These are phyloP conservation scores for Microbotryum intermedium DNA, from an alignment of 1,284 basidiomycete genomes.

Conservation along the genomic window DNA sequence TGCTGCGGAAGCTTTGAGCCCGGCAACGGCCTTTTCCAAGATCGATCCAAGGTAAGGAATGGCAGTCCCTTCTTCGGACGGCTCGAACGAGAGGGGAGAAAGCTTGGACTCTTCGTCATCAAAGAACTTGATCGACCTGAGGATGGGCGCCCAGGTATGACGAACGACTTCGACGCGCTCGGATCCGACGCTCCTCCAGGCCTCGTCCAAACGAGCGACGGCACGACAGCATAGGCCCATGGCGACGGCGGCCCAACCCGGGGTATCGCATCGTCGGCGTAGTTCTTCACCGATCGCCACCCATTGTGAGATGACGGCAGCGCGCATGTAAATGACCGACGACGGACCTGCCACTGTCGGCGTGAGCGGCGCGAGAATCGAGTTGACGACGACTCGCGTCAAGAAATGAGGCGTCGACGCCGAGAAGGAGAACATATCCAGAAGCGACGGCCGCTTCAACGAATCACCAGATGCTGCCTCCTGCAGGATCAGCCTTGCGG, in stretches of 20 bases:
- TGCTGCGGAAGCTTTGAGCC: neutral
- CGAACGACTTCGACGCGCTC: conserved; percentile 48
- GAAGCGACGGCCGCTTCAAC: conserved; percentile 53
- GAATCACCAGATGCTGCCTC: conserved; percentile 48
- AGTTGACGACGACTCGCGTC: conserved; percentile 58
- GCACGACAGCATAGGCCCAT: conserved; percentile 60
- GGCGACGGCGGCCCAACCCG: conserved; percentile 61
- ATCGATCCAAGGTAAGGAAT: conserved; percentile 7
- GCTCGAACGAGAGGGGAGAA: neutral
- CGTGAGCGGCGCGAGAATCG: conserved; percentile 50
- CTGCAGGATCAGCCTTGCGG: conserved; percentile 47
- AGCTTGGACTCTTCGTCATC: neutral
- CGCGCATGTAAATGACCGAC: conserved; percentile 48
- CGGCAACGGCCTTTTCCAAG: neutral
- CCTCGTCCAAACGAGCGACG: conserved; percentile 62
- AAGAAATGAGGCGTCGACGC: conserved; percentile 67
- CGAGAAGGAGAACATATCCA: conserved; percentile 57
- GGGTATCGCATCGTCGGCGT: conserved; percentile 58
- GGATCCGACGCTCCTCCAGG: conserved; percentile 61
- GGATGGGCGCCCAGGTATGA: neutral
- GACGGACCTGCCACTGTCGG: conserved; percentile 35
- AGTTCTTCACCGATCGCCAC: conserved; percentile 59
- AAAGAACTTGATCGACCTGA: neutral
- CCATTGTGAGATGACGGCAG: conserved; percentile 63
- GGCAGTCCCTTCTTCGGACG: neutral